Evolutionary conservation across 2,329 filamentous ascomycete species (phyloP), one percentile per base, ranked within the genome.

Genomic region (Zymoseptoria ardabiliae): DNA sequence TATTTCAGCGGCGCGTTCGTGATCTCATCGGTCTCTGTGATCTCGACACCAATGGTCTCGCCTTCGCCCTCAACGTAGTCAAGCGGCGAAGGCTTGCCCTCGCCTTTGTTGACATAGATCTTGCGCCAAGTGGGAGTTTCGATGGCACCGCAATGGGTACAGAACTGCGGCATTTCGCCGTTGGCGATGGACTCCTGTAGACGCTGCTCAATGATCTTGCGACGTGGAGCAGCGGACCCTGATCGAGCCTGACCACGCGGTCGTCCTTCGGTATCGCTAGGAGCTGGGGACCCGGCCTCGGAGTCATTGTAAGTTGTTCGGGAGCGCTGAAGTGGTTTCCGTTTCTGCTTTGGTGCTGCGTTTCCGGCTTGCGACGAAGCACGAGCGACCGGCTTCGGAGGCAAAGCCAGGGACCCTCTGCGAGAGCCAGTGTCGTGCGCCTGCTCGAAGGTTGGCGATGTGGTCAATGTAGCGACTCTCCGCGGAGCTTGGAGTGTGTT

Each of bases 81-180:
- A 53, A 89, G 81, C 61, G 87, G 84, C 2, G 83, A 81, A 0
- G 91, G 90, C 30, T 81, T 81, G 1, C 90, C 91, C 17, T 84
- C 78, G 52, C 87, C 81, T 7, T 89, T 81, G 69, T 91, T 90
- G n/a, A 86, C 85, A 81, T 88, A 97, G 11, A 94, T 90, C 70
- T 93, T 94, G 61, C 94, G 86, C 94, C 94, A 99, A 0, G 93
- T 97, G 0, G 93, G 90, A 0, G 94, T 99, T 68, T 97, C 90
- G 59, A 99, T 96, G 6, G 91, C 89, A 5, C 94, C 94, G 68
- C 94, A 99, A 68, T 97, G 96, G 63, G 84, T 84, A 73, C 94
- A 99, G 70, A 87, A 97, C 0, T 88, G 87, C 0, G 94, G 94
- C 79, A 92, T 88, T 65, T 91, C 84, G 4, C 94, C 94, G 57